Percentiles rank a stretch among this genome's conserved stretches.
Conservation (phyloP, 2,329 filamentous ascomycete genomes). For the Xylariaceae sp. region DNA sequence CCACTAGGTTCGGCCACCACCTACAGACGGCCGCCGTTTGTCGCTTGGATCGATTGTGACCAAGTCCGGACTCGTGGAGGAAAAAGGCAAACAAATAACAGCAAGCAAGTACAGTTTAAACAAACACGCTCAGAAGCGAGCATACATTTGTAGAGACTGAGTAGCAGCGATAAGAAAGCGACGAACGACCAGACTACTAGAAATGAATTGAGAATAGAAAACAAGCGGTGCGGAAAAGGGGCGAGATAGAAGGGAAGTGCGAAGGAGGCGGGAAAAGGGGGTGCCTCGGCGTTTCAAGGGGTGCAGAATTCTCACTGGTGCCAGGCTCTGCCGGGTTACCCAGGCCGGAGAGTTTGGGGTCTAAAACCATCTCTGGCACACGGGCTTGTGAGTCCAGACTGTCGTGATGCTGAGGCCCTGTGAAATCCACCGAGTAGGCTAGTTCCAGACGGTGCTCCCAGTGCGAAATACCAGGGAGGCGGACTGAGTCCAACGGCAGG, state of each 20-base stretch:
- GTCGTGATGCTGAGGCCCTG: slow-evolving; percentile 7
- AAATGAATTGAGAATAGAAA: slow-evolving; percentile 15
- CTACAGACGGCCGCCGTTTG: too few relatives aligned
- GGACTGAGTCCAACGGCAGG: slow-evolving; percentile 8
- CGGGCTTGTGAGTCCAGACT: slow-evolving; percentile 17
- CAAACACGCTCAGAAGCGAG: not conserved
- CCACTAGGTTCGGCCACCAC: too few relatives aligned
- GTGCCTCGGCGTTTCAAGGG: slow-evolving; percentile 29
- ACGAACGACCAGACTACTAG: not conserved
- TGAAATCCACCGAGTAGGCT: slow-evolving; percentile 16
- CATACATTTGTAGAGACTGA: not conserved
- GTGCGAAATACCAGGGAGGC: slow-evolving; percentile 19
- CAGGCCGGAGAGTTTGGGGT: slow-evolving; percentile 23
- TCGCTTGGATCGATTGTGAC: not conserved
- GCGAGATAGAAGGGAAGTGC: slow-evolving; percentile 1
- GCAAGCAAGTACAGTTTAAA: too few relatives aligned
- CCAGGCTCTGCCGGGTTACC: slow-evolving; percentile 12
- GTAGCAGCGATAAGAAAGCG: not conserved
- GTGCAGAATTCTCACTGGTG: slow-evolving; percentile 21
- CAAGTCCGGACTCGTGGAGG: not conserved
- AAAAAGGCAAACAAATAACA: not conserved
- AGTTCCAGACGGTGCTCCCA: slow-evolving; percentile 18
- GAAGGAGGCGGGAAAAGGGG: slow-evolving; percentile 17
- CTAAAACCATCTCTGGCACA: slow-evolving; percentile 23
- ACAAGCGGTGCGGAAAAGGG: slow-evolving; percentile 17